A percentile compares a stretch with the other conserved stretches of the same genome.
Conservation (phyloP, 2,329 filamentous ascomycete genomes). For the Cladosporium austrohemisphaericum region DNA sequence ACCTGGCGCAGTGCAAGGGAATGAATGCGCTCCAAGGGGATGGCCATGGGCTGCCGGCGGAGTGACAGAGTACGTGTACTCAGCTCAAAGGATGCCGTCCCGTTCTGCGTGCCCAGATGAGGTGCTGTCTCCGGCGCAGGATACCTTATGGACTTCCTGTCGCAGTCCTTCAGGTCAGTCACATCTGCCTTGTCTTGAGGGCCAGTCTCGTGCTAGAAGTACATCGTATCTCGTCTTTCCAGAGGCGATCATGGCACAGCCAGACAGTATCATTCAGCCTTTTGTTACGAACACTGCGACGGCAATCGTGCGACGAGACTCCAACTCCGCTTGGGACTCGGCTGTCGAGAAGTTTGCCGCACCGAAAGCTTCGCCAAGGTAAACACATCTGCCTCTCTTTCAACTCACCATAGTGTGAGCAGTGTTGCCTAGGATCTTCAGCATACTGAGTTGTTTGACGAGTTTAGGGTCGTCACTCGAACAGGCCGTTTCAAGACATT, state of each 20-base stretch:
- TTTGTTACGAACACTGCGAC: conserved; percentile 4
- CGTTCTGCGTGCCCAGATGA: too few relatives aligned
- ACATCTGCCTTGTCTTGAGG: too few relatives aligned
- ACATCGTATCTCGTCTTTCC: neutral
- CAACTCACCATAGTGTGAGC: neutral
- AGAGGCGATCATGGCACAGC: neutral
- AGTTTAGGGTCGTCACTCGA: neutral
- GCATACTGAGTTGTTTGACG: neutral
- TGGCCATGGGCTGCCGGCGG: too few relatives aligned
- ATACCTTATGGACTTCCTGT: too few relatives aligned
- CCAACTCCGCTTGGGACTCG: neutral
- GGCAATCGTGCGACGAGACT: conserved; percentile 4
- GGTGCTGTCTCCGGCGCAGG: too few relatives aligned
- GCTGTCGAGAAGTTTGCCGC: conserved; percentile 4
- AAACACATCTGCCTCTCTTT: neutral
- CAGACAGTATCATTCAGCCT: neutral
- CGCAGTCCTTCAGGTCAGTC: too few relatives aligned
- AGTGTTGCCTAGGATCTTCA: too few relatives aligned
- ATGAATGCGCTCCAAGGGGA: too few relatives aligned
- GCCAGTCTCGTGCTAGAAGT: neutral
- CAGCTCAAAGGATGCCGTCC: too few relatives aligned
- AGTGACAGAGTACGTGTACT: too few relatives aligned
- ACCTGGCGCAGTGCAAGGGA: too few relatives aligned
- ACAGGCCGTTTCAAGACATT: neutral
- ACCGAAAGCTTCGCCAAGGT: conserved; percentile 1